A percentile compares a stretch with the other conserved stretches of the same genome.
phyloP scores from a whole-genome alignment of 441 rosid genomes.

The Macaranga tanarius region DNA sequence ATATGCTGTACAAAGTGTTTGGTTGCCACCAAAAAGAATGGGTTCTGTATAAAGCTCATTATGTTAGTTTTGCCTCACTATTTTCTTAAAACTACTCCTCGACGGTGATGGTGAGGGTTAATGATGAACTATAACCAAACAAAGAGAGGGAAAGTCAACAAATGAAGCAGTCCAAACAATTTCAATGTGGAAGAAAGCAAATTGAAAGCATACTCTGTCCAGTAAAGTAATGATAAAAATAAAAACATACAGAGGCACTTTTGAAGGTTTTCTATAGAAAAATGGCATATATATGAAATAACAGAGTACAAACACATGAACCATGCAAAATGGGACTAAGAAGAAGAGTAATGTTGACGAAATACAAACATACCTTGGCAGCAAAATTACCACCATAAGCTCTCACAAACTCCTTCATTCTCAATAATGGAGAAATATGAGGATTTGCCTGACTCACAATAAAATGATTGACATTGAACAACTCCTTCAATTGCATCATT shows the following conservation, averaged over 20 bases:
- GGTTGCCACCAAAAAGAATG: not conserved
- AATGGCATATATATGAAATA: no score
- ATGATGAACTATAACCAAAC: not conserved
- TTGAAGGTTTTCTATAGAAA: not conserved
- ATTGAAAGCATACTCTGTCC: not conserved
- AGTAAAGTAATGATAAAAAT: not conserved
- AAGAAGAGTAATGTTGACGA: not conserved
- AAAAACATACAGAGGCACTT: not conserved
- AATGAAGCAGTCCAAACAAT: not conserved
- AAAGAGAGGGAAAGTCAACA: not conserved
- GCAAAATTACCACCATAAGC: slow-evolving; percentile 94
- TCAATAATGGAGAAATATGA: slow-evolving; percentile 79
- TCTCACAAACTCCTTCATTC: slow-evolving; percentile 77
- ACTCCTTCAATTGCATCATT: slow-evolving; percentile 95
- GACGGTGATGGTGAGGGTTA: not conserved
- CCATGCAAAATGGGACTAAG: not conserved
- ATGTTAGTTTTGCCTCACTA: not conserved
- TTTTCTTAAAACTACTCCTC: not conserved
- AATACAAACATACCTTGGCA: slow-evolving; percentile 64
- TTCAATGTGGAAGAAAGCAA: not conserved
- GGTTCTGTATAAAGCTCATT: not conserved
- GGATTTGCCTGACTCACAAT: slow-evolving; percentile 98
- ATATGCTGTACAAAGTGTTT: no score
- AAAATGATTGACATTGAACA: slow-evolving; percentile 96
- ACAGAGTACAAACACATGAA: not conserved